phyloP scores from a whole-genome alignment of 176 grass and related monocot species.

The Aegilops bicornis region DNA sequence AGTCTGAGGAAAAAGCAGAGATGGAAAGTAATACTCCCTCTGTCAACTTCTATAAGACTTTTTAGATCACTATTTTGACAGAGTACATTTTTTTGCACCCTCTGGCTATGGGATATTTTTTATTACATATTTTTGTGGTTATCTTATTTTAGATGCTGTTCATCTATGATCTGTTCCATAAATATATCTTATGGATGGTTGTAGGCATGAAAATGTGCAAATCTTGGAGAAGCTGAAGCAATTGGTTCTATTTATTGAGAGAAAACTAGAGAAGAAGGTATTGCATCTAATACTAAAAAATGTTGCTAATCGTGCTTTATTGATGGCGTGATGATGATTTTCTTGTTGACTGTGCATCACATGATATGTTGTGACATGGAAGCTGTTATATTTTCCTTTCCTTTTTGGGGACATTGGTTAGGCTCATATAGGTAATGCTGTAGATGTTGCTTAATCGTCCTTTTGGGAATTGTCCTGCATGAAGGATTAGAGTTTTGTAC shows the following conservation, averaged over 20 bases:
- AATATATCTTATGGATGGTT: constrained; percentile 30
- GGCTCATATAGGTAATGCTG: neutral
- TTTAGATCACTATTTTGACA: too few species aligned
- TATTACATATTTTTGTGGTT: constrained; percentile 3
- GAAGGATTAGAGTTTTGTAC: neutral
- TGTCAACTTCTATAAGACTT: too few species aligned
- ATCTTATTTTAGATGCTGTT: constrained; percentile 26
- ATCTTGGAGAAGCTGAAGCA: constrained; percentile 91
- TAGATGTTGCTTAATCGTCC: neutral
- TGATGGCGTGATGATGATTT: neutral
- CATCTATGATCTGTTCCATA: neutral
- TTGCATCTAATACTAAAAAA: neutral
- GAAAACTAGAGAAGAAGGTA: constrained; percentile 97
- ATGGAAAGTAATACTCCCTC: neutral
- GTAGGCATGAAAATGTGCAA: constrained; percentile 93
- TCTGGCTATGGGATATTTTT: constrained; percentile 22
- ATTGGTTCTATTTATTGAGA: constrained; percentile 91
- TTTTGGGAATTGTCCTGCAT: neutral
- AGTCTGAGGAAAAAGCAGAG: neutral
- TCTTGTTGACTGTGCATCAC: neutral
- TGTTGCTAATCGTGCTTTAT: constrained; percentile 27
- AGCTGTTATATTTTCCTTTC: neutral
- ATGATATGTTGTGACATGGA: constrained; percentile 9
- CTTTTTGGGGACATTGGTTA: constrained; percentile 10
- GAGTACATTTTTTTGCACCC: neutral